phyloP scores from a whole-genome alignment of 2,329 filamentous ascomycete species.

The Harringtonia aguacate region DNA sequence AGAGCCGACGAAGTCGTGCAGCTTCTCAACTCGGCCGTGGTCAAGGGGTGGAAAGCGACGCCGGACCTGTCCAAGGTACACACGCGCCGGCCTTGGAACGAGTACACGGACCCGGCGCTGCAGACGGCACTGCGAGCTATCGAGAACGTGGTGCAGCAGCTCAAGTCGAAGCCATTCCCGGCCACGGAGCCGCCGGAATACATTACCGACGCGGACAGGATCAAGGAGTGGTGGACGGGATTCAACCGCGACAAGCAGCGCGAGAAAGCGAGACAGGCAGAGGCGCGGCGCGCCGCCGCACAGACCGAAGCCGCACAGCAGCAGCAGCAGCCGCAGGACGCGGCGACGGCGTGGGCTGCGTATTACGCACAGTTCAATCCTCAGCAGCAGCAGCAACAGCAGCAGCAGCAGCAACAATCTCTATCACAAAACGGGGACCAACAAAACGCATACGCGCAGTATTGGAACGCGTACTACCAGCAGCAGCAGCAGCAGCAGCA shows the following conservation, averaged over 20 bases:
- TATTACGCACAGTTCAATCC: slow-evolving; percentile 27
- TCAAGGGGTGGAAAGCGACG: slow-evolving; percentile 30
- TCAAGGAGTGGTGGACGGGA: slow-evolving; percentile 42
- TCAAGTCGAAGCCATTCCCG: slow-evolving; percentile 37
- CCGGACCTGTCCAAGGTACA: slow-evolving; percentile 24
- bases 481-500: slow-evolving; percentile 13
- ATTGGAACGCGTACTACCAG: slow-evolving; percentile 21
- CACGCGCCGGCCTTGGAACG: slow-evolving; percentile 17
- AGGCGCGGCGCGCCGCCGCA: not conserved
- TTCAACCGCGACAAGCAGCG: slow-evolving; percentile 25
- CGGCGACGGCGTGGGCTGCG: slow-evolving; percentile 25
- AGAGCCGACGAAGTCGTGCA: slow-evolving; percentile 30
- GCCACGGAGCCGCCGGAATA: slow-evolving; percentile 41
- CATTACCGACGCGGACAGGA: slow-evolving; percentile 34
- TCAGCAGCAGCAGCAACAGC: slow-evolving; percentile 13
- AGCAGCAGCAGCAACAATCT: slow-evolving; percentile 13
- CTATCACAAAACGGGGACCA: slow-evolving; percentile 12
- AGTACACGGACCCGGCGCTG: slow-evolving; percentile 31
- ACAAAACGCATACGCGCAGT: slow-evolving; percentile 21
- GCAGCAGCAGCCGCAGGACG: slow-evolving; percentile 16
- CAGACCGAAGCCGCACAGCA: slow-evolving; percentile 5
- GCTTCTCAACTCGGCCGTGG: slow-evolving; percentile 32
- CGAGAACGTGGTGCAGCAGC: slow-evolving; percentile 28
- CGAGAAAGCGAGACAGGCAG: slow-evolving; percentile 25
- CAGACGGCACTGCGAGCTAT: slow-evolving; percentile 31